phyloP scores from a whole-genome alignment of 345 rosid genomes.

The Mangifera indica region DNA sequence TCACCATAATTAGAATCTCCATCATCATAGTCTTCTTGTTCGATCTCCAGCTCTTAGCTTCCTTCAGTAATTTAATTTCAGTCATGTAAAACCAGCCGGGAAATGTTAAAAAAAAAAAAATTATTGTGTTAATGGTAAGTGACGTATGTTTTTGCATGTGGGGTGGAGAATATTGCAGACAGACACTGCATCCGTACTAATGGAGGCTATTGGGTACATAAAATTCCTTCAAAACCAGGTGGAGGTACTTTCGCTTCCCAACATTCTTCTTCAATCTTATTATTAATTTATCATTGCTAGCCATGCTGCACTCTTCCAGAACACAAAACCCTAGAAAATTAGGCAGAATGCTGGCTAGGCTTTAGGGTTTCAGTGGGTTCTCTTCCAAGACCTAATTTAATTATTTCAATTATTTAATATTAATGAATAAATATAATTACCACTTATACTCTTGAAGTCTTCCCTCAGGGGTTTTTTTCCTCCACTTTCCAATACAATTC shows the following conservation, averaged over 20 bases:
- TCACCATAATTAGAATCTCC: too few relatives aligned
- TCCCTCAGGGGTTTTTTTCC: too few relatives aligned
- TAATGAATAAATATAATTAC: too few relatives aligned
- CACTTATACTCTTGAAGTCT: too few relatives aligned
- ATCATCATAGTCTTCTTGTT: background rate
- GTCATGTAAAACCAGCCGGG: too few relatives aligned
- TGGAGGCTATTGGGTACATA: conserved; percentile 97
- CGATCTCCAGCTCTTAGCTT: too few relatives aligned
- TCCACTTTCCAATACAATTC: too few relatives aligned
- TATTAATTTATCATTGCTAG: conserved; percentile 10
- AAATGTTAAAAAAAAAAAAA: too few relatives aligned
- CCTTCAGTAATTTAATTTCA: too few relatives aligned
- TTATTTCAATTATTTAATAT: too few relatives aligned
- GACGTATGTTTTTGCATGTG: conserved; percentile 24
- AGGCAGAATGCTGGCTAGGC: background rate
- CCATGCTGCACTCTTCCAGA: conserved; percentile 4
- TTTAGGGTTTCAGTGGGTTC: conserved; percentile 6
- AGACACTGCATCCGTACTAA: conserved; percentile 94
- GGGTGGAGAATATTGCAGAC: conserved; percentile 59
- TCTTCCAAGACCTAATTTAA: background rate
- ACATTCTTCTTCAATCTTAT: conserved; percentile 28
- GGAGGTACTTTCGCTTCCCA: conserved; percentile 59
- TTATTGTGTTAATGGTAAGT: too few relatives aligned
- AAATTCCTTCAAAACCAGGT: conserved; percentile 92
- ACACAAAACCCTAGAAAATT: conserved; percentile 5